These are phyloP conservation scores for Exsudoporus frostii DNA, from an alignment of 768 basidiomycete species.

Conservation along the genomic window DNA sequence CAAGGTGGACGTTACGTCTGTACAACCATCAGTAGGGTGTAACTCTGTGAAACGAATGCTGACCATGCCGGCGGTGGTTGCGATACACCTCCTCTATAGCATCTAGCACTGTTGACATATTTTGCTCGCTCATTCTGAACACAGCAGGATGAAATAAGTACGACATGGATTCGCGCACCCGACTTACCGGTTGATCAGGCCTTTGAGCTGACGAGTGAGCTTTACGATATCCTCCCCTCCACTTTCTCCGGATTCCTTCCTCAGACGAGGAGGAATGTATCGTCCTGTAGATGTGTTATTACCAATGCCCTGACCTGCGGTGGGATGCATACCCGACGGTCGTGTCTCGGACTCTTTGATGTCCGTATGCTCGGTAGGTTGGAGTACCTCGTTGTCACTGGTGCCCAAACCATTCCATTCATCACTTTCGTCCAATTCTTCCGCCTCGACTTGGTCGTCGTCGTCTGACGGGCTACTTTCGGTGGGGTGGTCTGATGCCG, in stretches of 20 bases:
- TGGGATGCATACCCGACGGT: slow-evolving; percentile 11
- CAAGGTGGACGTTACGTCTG: slow-evolving; percentile 80
- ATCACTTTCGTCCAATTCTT: slow-evolving; percentile 22
- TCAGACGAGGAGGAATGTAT: slow-evolving; percentile 83
- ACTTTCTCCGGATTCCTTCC: slow-evolving; percentile 45
- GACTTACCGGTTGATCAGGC: slow-evolving; percentile 77
- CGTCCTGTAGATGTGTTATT: slow-evolving; percentile 32
- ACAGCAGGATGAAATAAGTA: neutral
- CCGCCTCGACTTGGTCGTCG: slow-evolving; percentile 16
- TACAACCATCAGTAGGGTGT: slow-evolving; percentile 4
- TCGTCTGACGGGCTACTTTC: neutral
- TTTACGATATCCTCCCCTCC: slow-evolving; percentile 44
- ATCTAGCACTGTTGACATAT: slow-evolving; percentile 70
- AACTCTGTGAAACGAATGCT: slow-evolving; percentile 10
- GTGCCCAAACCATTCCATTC: slow-evolving; percentile 40
- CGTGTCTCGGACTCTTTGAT: slow-evolving; percentile 1
- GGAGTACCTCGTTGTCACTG: neutral
- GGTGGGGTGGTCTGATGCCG: neutral
- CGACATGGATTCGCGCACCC: neutral
- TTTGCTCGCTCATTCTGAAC: slow-evolving; percentile 86
- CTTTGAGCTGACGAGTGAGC: slow-evolving; percentile 76
- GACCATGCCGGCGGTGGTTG: slow-evolving; percentile 75
- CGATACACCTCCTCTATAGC: slow-evolving; percentile 76
- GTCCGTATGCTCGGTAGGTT: neutral
- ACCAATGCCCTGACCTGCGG: neutral